Evolutionary conservation across 345 rosid genomes (phyloP).

Genomic region (Excoecaria cochinchinensis): DNA sequence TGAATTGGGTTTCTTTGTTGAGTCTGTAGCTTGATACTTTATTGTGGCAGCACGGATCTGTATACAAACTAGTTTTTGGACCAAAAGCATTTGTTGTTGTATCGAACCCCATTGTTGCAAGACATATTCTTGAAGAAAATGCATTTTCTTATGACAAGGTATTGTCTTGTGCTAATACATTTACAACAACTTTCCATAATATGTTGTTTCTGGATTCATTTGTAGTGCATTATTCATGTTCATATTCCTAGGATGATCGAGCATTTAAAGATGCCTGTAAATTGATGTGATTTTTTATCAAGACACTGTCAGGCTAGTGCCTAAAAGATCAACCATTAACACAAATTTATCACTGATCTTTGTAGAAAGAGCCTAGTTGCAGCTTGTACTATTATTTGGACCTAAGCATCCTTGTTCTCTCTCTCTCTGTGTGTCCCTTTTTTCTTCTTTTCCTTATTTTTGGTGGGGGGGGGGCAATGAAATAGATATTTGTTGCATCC

Average conservation of each 20-base stretch:
- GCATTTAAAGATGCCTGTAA: not conserved
- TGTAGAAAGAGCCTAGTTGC: not conserved
- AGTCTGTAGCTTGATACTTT: too few relatives aligned
- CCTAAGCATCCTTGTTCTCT: not conserved
- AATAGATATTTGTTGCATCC: not conserved
- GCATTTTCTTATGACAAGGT: conserved; percentile 95
- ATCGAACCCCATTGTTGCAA: conserved; percentile 84
- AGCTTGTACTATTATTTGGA: not conserved
- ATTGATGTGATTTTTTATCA: not conserved
- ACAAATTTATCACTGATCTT: not conserved
- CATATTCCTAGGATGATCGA: not conserved
- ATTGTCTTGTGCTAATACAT: not conserved
- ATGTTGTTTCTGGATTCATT: not conserved
- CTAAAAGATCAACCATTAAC: not conserved
- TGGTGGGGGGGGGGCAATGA: too few relatives aligned
- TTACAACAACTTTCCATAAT: not conserved
- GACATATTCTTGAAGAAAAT: conserved; percentile 81
- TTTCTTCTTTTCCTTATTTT: too few relatives aligned
- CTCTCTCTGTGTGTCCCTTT: too few relatives aligned
- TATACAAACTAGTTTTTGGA: conserved; percentile 95
- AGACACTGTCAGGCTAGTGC: not conserved
- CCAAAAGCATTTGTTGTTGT: conserved; percentile 96
- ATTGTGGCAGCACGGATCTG: conserved; percentile 75
- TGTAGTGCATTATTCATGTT: not conserved
- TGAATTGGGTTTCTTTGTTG: too few relatives aligned